These are phyloP conservation scores for Cadophora gregata DNA, from an alignment of 2,329 filamentous ascomycete genomes.

Conservation along the genomic window DNA sequence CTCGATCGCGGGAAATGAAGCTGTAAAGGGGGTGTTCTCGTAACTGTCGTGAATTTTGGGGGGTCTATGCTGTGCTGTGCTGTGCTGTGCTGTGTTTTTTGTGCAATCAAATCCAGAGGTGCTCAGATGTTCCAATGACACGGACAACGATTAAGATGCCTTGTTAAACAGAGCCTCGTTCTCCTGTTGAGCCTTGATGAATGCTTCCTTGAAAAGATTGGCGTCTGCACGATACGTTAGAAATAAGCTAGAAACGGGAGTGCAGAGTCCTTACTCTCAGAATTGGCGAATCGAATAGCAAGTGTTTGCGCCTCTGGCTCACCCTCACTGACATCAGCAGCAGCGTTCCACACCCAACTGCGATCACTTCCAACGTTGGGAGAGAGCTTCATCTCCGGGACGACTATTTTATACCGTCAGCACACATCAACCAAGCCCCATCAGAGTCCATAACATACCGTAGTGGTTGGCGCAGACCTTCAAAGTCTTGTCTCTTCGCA, in stretches of 20 bases:
- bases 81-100: conserved; percentile 33
- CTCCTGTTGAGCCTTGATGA: conserved; percentile 95
- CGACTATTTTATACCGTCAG: conserved; percentile 63
- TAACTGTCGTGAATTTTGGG: conserved; percentile 38
- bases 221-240: conserved; percentile 67
- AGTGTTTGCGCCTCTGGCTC: conserved; percentile 95
- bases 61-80: conserved; percentile 34
- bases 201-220: conserved; percentile 96
- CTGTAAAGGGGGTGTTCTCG: conserved; percentile 34
- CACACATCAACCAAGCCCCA: not conserved
- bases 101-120: conserved; percentile 33
- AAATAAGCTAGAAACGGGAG: not conserved
- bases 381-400: conserved; percentile 98
- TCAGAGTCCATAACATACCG: conserved; percentile 63
- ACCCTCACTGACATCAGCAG: conserved; percentile 96
- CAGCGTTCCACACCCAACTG: conserved; percentile 99
- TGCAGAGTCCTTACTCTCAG: conserved; percentile 75
- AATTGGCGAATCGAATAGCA: conserved; percentile 96
- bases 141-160: conserved; percentile 42
- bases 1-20: conserved; percentile 29
- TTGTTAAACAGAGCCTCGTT: conserved; percentile 85
- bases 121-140: conserved; percentile 20
- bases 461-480: conserved; percentile 99
- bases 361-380: conserved; percentile 98
- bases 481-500: conserved; percentile 99